Evolutionary conservation across 805 yeast genomes (phyloP).

Genomic region (Wickerhamiella lipophila): DNA sequence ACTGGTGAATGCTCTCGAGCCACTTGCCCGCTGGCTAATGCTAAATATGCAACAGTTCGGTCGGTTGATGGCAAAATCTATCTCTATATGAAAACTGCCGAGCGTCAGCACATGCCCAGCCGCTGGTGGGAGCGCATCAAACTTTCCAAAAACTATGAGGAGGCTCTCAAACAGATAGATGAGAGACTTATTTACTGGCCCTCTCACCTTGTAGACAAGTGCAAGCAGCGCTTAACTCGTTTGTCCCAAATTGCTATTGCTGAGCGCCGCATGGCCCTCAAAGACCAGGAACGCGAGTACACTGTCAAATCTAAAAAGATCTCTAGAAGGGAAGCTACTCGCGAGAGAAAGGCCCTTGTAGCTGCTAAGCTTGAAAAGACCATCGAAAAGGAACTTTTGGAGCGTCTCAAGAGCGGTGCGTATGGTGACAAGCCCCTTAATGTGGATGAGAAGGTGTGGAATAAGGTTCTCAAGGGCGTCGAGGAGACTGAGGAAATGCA

Average conservation of each 20-base stretch:
- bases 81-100: slow-evolving; percentile 88
- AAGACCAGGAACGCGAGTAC: slow-evolving; percentile 83
- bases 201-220: slow-evolving; percentile 76
- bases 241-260: slow-evolving; percentile 91
- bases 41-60: slow-evolving; percentile 31
- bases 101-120: slow-evolving; percentile 91
- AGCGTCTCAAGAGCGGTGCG: slow-evolving; percentile 92
- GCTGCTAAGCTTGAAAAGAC: slow-evolving; percentile 96
- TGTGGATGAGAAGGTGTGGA: slow-evolving; percentile 93
- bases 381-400: slow-evolving; percentile 88
- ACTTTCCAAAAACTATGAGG: slow-evolving; percentile 75
- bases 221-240: slow-evolving; percentile 91
- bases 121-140: slow-evolving; percentile 91
- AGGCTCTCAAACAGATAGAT: slow-evolving; percentile 81
- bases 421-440: slow-evolving; percentile 96
- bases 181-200: slow-evolving; percentile 86
- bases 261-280: slow-evolving; percentile 82
- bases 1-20: slow-evolving; percentile 86
- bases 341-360: slow-evolving; percentile 91
- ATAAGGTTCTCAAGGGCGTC: slow-evolving; percentile 68
- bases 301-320: slow-evolving; percentile 91
- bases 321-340: slow-evolving; percentile 80
- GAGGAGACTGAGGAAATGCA: slow-evolving; percentile 56
- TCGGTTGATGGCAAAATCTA: slow-evolving; percentile 28
- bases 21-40: slow-evolving; percentile 86